Evolutionary conservation across 306 rosid genomes (phyloP).

Genomic region (Pyrus communis): DNA sequence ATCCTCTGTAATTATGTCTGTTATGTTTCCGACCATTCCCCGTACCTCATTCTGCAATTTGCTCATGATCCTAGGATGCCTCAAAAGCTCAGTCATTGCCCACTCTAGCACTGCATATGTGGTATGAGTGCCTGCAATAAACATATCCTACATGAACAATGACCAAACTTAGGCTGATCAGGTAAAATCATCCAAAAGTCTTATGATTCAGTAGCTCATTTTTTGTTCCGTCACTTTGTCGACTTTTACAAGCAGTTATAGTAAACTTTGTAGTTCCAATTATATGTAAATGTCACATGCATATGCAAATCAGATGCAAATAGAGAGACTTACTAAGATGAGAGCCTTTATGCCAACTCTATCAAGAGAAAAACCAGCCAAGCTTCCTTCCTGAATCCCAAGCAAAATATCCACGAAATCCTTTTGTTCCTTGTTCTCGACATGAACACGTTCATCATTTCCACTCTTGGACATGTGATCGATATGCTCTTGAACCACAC

Average conservation of each 20-base stretch:
- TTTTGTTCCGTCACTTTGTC: not conserved
- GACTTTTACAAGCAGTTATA: no score
- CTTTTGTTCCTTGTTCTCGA: not conserved
- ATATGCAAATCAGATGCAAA: not conserved
- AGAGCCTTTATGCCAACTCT: slow-evolving; percentile 33
- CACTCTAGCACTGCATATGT: slow-evolving; percentile 2
- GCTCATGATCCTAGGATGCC: not conserved
- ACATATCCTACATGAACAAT: not conserved
- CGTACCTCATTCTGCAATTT: slow-evolving; percentile 4
- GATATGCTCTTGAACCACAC: slow-evolving; percentile 40
- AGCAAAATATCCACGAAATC: slow-evolving; percentile 57
- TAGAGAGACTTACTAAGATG: slow-evolving; percentile 25
- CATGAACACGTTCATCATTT: not conserved
- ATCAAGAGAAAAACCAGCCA: slow-evolving; percentile 34
- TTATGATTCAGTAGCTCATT: no score
- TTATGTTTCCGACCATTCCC: not conserved
- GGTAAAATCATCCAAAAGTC: not conserved
- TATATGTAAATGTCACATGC: not conserved
- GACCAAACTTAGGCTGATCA: not conserved
- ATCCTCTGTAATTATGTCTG: not conserved
- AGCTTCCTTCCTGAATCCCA: slow-evolving; percentile 15
- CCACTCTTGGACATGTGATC: not conserved
- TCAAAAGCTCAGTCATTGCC: slow-evolving; percentile 9
- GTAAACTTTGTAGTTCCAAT: no score
- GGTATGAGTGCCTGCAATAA: slow-evolving; percentile 7